phyloP scores from a whole-genome alignment of 257 asterid genomes.

The Coffea eugenioides region DNA sequence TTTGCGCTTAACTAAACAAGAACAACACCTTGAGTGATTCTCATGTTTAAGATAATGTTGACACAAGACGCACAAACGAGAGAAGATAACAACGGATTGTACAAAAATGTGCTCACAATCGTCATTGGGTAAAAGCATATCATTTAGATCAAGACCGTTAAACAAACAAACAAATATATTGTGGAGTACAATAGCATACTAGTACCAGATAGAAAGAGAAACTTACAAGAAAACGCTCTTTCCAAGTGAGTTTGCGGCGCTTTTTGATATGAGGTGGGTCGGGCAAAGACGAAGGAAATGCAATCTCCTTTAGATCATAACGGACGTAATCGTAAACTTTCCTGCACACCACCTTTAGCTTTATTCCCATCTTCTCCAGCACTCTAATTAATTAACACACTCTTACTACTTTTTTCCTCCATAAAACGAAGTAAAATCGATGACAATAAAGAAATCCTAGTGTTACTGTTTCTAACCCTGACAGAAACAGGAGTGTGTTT shows the following conservation, averaged over 20 bases:
- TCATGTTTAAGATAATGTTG: background rate
- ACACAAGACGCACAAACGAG: background rate
- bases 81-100: background rate
- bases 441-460: background rate
- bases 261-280: conserved; percentile 77
- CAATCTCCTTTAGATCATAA: conserved; percentile 86
- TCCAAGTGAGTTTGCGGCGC: conserved; percentile 59
- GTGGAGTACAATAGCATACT: background rate
- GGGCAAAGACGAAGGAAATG: conserved; percentile 87
- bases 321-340: conserved; percentile 67
- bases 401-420: background rate
- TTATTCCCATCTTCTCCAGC: conserved; percentile 34
- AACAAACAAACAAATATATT: background rate
- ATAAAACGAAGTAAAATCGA: background rate
- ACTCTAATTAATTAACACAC: background rate
- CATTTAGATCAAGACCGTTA: background rate
- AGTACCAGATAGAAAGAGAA: background rate
- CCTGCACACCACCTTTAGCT: conserved; percentile 60
- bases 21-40: background rate
- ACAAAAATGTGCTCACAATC: too few relatives aligned
- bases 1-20: background rate
- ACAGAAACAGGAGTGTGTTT: background rate
- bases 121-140: background rate
- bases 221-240: conserved; percentile 73
- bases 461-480: background rate